phyloP scores from a whole-genome alignment of 768 basidiomycete genomes.

The Mycena indigotica region DNA sequence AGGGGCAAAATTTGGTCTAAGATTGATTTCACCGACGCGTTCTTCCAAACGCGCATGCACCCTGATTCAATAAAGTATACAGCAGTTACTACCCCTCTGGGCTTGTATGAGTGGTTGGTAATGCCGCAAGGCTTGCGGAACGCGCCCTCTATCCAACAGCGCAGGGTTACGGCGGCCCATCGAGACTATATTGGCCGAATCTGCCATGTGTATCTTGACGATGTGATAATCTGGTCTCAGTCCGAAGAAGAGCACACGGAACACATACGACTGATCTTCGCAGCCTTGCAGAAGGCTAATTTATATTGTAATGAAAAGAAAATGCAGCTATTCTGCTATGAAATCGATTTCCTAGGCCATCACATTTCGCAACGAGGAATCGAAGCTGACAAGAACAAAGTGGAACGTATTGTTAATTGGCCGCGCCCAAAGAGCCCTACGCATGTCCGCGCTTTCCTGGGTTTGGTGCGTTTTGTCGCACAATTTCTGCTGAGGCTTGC shows the following conservation, averaged over 20 bases:
- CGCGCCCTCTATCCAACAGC: conserved; percentile 37
- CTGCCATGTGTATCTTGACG: conserved; percentile 47
- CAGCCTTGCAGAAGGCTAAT: not conserved
- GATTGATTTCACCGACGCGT: conserved; percentile 44
- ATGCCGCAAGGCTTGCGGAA: conserved; percentile 43
- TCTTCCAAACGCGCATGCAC: conserved; percentile 40
- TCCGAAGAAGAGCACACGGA: conserved; percentile 34
- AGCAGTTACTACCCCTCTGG: conserved; percentile 37
- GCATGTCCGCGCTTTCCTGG: too few species aligned
- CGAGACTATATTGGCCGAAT: conserved; percentile 36
- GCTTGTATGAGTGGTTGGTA: conserved; percentile 40
- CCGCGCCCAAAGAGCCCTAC: conserved; percentile 30
- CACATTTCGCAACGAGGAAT: conserved; percentile 29
- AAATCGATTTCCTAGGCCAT: conserved; percentile 30
- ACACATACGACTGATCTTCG: conserved; percentile 30
- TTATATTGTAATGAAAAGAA: conserved; percentile 20
- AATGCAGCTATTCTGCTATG: conserved; percentile 5
- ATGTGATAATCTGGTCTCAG: conserved; percentile 49
- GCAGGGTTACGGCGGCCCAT: conserved; percentile 35
- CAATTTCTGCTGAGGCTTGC: too few species aligned
- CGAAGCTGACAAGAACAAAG: conserved; percentile 26
- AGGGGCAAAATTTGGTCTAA: conserved; percentile 38
- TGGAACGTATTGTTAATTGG: conserved; percentile 33
- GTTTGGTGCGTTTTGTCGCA: too few species aligned
- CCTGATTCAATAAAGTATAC: conserved; percentile 33